Percentiles rank a stretch among this genome's conserved stretches.
Conservation (phyloP, 2,329 filamentous ascomycete species). For the Calonectria pteridis region DNA sequence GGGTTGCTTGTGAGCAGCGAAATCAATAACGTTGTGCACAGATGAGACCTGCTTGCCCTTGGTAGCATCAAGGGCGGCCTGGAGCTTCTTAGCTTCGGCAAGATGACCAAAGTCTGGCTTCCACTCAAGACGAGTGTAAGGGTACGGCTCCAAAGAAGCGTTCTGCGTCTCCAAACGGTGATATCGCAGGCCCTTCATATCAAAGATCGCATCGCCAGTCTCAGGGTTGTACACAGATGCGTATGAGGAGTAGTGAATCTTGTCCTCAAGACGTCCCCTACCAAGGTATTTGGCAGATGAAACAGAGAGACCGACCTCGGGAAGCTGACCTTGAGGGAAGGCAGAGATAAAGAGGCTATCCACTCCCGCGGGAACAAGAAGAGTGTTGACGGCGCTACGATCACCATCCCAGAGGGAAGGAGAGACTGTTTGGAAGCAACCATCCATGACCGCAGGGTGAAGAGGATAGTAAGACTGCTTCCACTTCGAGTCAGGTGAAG, state of each 20-base stretch:
- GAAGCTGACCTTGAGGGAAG: constrained; percentile 7
- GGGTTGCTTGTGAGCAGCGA: constrained; percentile 19
- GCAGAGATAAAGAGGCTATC: constrained; percentile 10
- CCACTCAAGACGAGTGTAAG: constrained; percentile 18
- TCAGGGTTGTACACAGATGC: constrained; percentile 10
- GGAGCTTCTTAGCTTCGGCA: not conserved
- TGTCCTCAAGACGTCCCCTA: constrained; percentile 12
- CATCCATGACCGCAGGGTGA: constrained; percentile 24
- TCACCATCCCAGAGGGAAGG: constrained; percentile 23
- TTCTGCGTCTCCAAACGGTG: not conserved
- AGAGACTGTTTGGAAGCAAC: constrained; percentile 22
- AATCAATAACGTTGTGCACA: constrained; percentile 9
- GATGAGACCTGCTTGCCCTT: not conserved
- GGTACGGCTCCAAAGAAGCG: constrained; percentile 12
- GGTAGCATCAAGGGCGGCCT: not conserved
- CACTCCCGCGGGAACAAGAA: constrained; percentile 13
- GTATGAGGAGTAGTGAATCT: constrained; percentile 12
- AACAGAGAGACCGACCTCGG: constrained; percentile 14
- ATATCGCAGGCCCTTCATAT: constrained; percentile 16
- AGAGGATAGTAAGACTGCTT: constrained; percentile 24
- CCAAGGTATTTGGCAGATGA: constrained; percentile 17
- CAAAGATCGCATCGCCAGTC: constrained; percentile 8
- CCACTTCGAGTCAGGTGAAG: constrained; percentile 6
- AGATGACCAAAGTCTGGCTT: constrained; percentile 17
- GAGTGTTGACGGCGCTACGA: constrained; percentile 4